Percentiles rank a stretch among this genome's conserved stretches.
Conservation (phyloP, 345 rosid genomes). For the Murraya paniculata region DNA sequence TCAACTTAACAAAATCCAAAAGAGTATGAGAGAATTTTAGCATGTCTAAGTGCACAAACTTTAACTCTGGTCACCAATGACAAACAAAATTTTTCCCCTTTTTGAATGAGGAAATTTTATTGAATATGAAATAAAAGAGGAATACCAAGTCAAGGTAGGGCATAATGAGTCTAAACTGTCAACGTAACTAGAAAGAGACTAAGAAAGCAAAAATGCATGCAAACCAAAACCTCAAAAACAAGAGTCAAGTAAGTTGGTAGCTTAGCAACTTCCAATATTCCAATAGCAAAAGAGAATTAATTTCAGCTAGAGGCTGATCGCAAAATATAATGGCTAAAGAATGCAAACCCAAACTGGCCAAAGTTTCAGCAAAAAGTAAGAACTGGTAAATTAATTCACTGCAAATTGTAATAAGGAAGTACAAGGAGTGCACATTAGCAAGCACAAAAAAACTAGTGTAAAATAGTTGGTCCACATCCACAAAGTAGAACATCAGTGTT, state of each 20-base stretch:
- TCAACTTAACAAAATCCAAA: not conserved
- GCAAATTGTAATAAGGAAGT: not conserved
- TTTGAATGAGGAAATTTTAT: not conserved
- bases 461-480: not conserved
- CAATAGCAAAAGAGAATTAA: no score
- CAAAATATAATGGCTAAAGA: no score
- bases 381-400: not conserved
- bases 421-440: not conserved
- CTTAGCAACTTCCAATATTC: no score
- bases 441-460: not conserved
- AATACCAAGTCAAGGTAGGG: not conserved
- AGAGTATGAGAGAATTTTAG: not conserved
- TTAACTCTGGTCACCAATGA: not conserved
- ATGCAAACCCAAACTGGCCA: no score
- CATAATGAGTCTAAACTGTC: not conserved
- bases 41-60: not conserved
- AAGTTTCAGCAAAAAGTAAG: no score
- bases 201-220: not conserved
- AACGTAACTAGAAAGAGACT: not conserved
- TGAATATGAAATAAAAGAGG: not conserved
- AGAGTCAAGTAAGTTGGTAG: no score
- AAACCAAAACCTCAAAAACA: not conserved
- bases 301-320: no score
- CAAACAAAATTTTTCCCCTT: not conserved
- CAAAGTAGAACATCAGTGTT: not conserved